Base-by-base conservation (phyloP, 2,329 filamentous ascomycete genomes). In the Teratosphaeria nubilosa region DNA sequence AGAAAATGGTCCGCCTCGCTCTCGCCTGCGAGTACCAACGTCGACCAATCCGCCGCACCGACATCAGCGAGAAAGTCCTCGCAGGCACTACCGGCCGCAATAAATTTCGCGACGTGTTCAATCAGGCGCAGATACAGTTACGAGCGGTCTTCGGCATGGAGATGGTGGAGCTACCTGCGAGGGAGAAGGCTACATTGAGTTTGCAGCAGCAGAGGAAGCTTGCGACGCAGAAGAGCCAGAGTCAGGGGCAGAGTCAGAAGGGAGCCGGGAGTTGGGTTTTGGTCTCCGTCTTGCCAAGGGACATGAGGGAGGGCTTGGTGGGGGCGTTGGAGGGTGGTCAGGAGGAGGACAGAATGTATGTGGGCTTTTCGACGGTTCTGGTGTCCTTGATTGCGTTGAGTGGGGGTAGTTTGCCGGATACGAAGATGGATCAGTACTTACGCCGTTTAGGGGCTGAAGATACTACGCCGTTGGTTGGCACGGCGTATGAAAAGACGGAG, bases 81-180 rank as follows among this genome's bases (percentile, higher is more conserved):
- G 88, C 53, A 14, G 60, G 24, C n/a, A 58, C 87, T 0, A 76
- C 81, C 20, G 80, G 85, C 52, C 81, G 86, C 9, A 80, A 86
- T 32, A 77, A 84, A 37, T 97, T 96, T 72, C 91, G 85, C 69
- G 72, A 75, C 13, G 84, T 96, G 3, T 96, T 96, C 68, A 82
- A 82, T 0, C 77, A 82, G 48, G 90, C 92, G 50, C 92, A 99
- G 71, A 74, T 77, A 34, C 82, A 88, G 64, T 76, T 99, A 41
- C 78, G 80, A 53, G 75, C 76, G 1, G 80, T 86, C 1, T 97
- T 96, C 74, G 94, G 94, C n/a, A 96, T 97, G 91, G 82, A 91
- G 71, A 82, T 99, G 79, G 80, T 84, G 3, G 91, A 96, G 74
- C 78, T 97, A 54, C 91, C 94, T 0, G 78, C 82, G 1, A 83